phyloP scores from a whole-genome alignment of 768 basidiomycete species.

The Antrodiella citrinella region DNA sequence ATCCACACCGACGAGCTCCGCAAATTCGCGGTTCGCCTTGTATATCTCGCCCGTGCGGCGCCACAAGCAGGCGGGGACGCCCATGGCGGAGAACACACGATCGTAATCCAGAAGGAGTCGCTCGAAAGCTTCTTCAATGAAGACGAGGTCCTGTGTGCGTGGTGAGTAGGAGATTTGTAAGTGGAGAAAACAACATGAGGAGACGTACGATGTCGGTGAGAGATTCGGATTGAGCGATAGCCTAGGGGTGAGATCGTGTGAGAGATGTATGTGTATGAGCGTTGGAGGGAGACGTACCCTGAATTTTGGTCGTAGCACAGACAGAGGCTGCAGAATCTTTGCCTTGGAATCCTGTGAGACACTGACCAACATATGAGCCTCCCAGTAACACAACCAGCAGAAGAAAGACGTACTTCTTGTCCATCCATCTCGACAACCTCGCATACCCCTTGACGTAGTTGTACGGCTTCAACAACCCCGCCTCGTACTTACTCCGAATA shows the following conservation, averaged over 20 bases:
- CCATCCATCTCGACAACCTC: conserved; percentile 90
- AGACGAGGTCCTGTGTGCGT: conserved; percentile 69
- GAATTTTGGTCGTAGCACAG: conserved; percentile 79
- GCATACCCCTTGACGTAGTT: conserved; percentile 97
- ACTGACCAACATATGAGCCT: too few relatives aligned
- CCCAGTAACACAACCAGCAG: conserved; percentile 2
- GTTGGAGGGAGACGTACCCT: conserved; percentile 38
- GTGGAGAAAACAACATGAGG: too few relatives aligned
- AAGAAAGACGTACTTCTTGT: conserved; percentile 57
- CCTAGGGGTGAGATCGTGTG: conserved; percentile 28
- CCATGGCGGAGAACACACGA: conserved; percentile 91
- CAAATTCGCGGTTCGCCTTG: conserved; percentile 95
- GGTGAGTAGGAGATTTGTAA: background rate
- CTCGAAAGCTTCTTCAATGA: conserved; percentile 97
- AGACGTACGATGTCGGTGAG: conserved; percentile 65
- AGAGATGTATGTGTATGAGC: background rate
- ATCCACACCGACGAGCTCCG: conserved; percentile 82
- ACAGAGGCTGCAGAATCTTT: conserved; percentile 84
- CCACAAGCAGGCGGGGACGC: conserved; percentile 96
- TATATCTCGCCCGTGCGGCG: conserved; percentile 96
- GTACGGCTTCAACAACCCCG: conserved; percentile 88
- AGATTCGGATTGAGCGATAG: conserved; percentile 63
- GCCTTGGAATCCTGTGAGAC: conserved; percentile 89
- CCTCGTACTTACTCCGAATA: conserved; percentile 95
- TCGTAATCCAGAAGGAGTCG: conserved; percentile 92